Base-by-base conservation (phyloP, 2,329 filamentous ascomycete species). In the Stromatinia cepivora region DNA sequence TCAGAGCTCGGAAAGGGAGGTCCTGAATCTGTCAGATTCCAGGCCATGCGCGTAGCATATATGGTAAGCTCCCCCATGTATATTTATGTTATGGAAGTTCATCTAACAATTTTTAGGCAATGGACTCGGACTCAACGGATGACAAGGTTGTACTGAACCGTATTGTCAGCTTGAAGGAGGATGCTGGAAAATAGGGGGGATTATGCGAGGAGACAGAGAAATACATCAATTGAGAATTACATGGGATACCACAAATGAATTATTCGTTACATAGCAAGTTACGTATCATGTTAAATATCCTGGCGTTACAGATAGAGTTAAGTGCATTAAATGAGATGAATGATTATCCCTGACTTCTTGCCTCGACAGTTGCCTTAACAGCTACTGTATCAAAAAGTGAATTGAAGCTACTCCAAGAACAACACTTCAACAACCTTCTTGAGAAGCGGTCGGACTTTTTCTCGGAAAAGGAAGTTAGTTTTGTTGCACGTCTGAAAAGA, bases 111-210 rank as follows among this genome's bases (percentile, higher is more conserved):
- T 53, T 58, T 15, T 66, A 78, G 88, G 88, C 83, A 71, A 84
- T 96, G 79, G 94, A 97, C 78, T 87, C 86, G 0, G 93, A 97
- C 76, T 92, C 88, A 70, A 91, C 88, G 0, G 87, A 88, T 45
- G 91, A 92, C n/a, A 92, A 90, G 79, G 84, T 97, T 73, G 87
- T 98, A 61, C 82, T 98, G 42, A 98, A 98, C 82, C 87, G 93
- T 65, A 97, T 98, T 76, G 94, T 98, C 31, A 92, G 91, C 61
- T 81, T 97, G 77, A 97, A 97, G 83, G 94, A 97, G 81, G 92
- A 96, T 77, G 82, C 86, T n/a, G 88, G 88, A 69, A 93, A 93
- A 84, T 79, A 75, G 7, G 31, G 15, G 46, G 4, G 22, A 52
- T 52, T 28, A 39, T 20, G 46, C 46, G 9, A 63, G 45, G 46